A percentile compares a stretch with the other conserved stretches of the same genome.
These are phyloP conservation scores for Alternaria postmessia DNA, from an alignment of 2,329 filamentous ascomycete species.

Conservation along the genomic window DNA sequence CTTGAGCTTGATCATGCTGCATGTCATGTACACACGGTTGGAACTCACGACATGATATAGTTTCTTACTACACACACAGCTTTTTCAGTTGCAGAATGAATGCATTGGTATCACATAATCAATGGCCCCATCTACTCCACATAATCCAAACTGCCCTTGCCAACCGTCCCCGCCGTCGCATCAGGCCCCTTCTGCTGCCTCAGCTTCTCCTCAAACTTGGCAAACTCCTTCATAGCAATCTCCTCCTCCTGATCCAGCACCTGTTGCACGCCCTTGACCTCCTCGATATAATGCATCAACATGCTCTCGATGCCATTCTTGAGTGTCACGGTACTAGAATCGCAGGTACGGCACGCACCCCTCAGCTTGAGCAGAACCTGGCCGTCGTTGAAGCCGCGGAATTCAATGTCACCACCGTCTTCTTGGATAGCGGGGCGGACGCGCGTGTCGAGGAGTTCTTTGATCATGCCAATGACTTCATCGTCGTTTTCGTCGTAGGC, in stretches of 20 bases:
- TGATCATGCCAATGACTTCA: conserved; percentile 98
- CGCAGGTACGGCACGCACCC: conserved; percentile 93
- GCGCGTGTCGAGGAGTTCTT: conserved; percentile 93
- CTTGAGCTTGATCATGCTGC: background rate
- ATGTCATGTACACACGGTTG: background rate
- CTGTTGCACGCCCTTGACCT: conserved; percentile 91
- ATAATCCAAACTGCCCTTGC: conserved; percentile 63
- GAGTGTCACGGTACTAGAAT: conserved; percentile 93
- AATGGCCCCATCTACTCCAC: conserved; percentile 37
- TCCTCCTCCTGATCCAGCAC: conserved; percentile 93
- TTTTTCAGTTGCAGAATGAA: background rate
- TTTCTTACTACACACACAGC: background rate
- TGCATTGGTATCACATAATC: conserved; percentile 12
- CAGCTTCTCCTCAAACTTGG: conserved; percentile 90
- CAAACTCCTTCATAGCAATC: conserved; percentile 85
- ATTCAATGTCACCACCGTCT: conserved; percentile 97
- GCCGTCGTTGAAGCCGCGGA: conserved; percentile 86
- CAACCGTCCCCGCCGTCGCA: conserved; percentile 59
- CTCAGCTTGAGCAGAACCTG: conserved; percentile 86
- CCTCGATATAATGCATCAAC: conserved; percentile 93
- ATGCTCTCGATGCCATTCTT: conserved; percentile 99
- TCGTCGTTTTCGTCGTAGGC: conserved; percentile 89
- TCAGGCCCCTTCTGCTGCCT: conserved; percentile 65
- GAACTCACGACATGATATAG: background rate
- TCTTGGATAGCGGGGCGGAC: conserved; percentile 97